Evolutionary conservation across 768 basidiomycete species (phyloP).

Genomic region (Leccinum subgranulosum): DNA sequence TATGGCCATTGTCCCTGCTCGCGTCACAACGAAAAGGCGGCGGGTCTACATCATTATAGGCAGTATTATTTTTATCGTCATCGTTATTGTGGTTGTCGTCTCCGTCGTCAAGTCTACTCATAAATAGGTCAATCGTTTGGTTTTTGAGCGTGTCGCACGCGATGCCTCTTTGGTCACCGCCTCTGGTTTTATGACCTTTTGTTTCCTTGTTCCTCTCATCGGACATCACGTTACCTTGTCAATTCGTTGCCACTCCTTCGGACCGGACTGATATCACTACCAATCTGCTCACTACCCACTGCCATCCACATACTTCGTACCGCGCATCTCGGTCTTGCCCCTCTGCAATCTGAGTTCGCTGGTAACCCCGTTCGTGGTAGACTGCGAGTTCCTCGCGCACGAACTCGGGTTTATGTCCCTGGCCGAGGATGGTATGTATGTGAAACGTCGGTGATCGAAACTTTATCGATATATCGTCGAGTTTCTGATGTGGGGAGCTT

Average conservation of each 20-base stretch:
- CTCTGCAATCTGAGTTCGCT: constrained; percentile 46
- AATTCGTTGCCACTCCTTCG: constrained; percentile 17
- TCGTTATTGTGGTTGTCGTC: constrained; percentile 58
- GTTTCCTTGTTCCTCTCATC: not conserved
- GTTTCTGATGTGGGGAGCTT: constrained; percentile 95
- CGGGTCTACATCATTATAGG: constrained; percentile 90
- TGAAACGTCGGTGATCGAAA: constrained; percentile 97
- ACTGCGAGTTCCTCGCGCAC: constrained; percentile 86
- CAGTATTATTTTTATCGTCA: constrained; percentile 43
- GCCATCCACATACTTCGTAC: constrained; percentile 41
- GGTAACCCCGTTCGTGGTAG: constrained; percentile 69
- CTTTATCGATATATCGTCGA: constrained; percentile 72
- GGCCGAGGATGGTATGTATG: constrained; percentile 91
- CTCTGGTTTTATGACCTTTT: not conserved
- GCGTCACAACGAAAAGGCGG: constrained; percentile 54
- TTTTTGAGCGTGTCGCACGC: not conserved
- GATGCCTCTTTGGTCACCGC: not conserved
- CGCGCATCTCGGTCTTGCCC: constrained; percentile 89
- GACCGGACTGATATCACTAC: constrained; percentile 11
- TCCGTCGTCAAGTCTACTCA: constrained; percentile 42
- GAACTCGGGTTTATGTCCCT: constrained; percentile 78
- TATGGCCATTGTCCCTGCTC: no score
- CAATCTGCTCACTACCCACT: constrained; percentile 4
- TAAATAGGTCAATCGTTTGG: constrained; percentile 20
- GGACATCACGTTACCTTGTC: not conserved